Percentiles rank a stretch among this genome's conserved stretches.
phyloP scores from a whole-genome alignment of 306 rosid genomes.

The Rubus parviflorus region DNA sequence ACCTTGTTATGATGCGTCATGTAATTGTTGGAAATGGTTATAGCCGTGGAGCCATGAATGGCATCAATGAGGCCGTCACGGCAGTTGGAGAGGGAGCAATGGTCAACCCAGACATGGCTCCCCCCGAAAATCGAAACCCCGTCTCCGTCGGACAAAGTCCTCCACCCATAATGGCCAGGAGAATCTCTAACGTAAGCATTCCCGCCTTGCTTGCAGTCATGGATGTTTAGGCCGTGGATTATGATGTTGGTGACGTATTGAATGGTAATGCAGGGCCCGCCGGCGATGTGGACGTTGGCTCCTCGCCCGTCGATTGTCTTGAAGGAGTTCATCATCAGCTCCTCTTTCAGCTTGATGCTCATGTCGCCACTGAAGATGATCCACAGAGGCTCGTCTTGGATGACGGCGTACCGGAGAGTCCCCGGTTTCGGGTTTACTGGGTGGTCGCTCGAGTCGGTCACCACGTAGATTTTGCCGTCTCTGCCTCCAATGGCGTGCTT shows the following conservation, averaged over 20 bases:
- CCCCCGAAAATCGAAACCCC: constrained; percentile 87
- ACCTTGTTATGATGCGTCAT: constrained; percentile 89
- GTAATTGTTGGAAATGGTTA: constrained; percentile 77
- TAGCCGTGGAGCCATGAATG: constrained; percentile 78
- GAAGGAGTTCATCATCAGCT: constrained; percentile 77
- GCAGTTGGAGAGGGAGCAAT: constrained; percentile 73
- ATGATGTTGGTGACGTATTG: constrained; percentile 77
- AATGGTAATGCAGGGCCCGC: constrained; percentile 92
- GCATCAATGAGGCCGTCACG: constrained; percentile 80
- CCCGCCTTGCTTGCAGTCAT: constrained; percentile 81
- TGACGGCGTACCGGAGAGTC: constrained; percentile 68
- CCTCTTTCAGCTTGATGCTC: constrained; percentile 69
- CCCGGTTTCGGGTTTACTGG: constrained; percentile 81
- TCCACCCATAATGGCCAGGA: constrained; percentile 76
- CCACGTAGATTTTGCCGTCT: constrained; percentile 72
- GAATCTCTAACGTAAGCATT: constrained; percentile 82
- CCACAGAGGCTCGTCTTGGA: constrained; percentile 83
- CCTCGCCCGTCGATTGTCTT: constrained; percentile 94
- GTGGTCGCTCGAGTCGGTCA: constrained; percentile 65
- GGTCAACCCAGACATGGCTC: constrained; percentile 90
- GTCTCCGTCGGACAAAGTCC: constrained; percentile 84
- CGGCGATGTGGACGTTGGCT: constrained; percentile 71
- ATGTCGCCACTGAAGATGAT: constrained; percentile 71
- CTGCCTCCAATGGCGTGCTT: constrained; percentile 83
- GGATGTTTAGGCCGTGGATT: constrained; percentile 77